Evolutionary conservation across 2,329 filamentous ascomycete species (phyloP), one percentile per base, ranked within the genome.

Genomic region (Aspergillus unguis): DNA sequence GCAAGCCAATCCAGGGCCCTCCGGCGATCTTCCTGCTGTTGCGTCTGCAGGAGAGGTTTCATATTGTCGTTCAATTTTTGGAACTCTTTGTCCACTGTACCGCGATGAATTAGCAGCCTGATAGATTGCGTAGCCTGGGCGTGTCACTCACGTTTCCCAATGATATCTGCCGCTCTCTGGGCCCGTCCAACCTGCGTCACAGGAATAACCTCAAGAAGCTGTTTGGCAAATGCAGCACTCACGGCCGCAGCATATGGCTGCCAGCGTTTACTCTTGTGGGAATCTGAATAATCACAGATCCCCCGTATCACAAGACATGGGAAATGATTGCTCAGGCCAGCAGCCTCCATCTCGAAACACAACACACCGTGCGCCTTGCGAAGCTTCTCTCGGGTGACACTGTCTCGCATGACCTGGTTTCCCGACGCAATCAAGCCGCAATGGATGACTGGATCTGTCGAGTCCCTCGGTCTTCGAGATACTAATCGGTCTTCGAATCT

Each of bases 211-310:
- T 33, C 42, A 11, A 44, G 17, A 3, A 47, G 5, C 17, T 47
- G 35, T 29, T 17, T 32, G 1, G 62, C 54, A 28, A 50, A 66
- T 8, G 65, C 69, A 3, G 66, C 70, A 5, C 62, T 71, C 3
- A 5, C 5, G 4, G 53, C 62, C 3, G 64, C 69, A 0, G 73
- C 71, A 53, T 71, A 74, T 0, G 36, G 35, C 26, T 74, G 69
- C 72, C 71, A 75, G 3, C 36, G 29, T 7, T 75, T 66, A 26
- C 65, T 66, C 56, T 74, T 74, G 47, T 75, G 71, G 0, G 62
- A 67, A 50, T 76, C 73, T 3, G 70, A 62, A 43, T 75, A 76
- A 43, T 75, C 70, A 25, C 67, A 76, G 0, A 76, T 72, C 0
- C 71, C 73, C 8, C 74, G 73, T 40, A 77, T 67, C 0, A 72